phyloP scores from a whole-genome alignment of 192 early-diverging fungal species.

The Umbelopsis ramanniana region DNA sequence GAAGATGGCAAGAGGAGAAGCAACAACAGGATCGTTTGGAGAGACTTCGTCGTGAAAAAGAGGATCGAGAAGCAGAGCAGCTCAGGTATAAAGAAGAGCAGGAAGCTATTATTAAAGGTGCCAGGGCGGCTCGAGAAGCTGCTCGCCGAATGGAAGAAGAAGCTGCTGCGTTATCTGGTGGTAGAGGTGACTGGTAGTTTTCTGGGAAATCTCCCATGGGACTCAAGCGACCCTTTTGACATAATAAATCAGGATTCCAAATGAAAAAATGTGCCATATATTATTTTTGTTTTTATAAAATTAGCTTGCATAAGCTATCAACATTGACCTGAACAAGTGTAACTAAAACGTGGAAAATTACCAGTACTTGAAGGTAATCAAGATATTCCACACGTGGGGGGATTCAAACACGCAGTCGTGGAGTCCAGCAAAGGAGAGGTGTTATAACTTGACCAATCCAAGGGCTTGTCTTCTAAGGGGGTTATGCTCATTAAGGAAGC shows the following conservation, averaged over 20 bases:
- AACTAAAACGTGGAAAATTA: background rate
- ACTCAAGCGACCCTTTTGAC: too few species aligned
- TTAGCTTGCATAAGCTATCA: background rate
- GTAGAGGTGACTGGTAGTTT: background rate
- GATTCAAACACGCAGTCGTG: background rate
- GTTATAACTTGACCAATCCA: background rate
- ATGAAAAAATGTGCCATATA: too few species aligned
- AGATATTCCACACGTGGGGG: background rate
- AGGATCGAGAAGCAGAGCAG: slow-evolving; percentile 13
- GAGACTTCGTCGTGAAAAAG: slow-evolving; percentile 27
- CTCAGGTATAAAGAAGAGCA: background rate
- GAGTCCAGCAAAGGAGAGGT: background rate
- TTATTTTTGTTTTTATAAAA: background rate
- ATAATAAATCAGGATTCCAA: too few species aligned
- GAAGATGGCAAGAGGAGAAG: slow-evolving; percentile 38
- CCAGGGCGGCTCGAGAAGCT: slow-evolving; percentile 19
- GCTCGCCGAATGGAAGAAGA: slow-evolving; percentile 10
- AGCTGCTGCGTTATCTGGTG: background rate
- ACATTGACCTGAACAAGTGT: background rate
- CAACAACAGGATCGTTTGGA: slow-evolving; percentile 26
- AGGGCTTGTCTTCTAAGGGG: background rate
- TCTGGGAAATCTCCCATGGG: background rate
- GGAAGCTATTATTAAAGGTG: slow-evolving; percentile 12
- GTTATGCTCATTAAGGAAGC: background rate
- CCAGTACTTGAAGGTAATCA: background rate